phyloP scores from a whole-genome alignment of 2,329 filamentous ascomycete genomes.

The Ilyonectria robusta region DNA sequence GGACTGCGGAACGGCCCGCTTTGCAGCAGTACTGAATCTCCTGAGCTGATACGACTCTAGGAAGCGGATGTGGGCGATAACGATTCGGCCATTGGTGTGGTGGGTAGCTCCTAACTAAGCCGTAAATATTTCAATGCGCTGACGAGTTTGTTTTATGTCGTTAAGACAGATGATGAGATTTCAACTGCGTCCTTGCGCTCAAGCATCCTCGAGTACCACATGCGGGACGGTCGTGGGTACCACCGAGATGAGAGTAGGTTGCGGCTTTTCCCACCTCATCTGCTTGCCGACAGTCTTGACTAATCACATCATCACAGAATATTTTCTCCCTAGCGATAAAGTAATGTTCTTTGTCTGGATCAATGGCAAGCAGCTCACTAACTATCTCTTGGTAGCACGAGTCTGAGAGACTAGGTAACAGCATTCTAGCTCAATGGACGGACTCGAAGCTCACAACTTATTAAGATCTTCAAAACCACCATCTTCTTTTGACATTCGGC shows the following conservation, averaged over 20 bases:
- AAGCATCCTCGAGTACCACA: slow-evolving; percentile 34
- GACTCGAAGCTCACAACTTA: neutral
- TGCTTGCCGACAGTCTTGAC: accelerated
- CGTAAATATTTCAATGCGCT: neutral
- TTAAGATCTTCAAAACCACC: slow-evolving; percentile 33
- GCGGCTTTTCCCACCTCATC: accelerated
- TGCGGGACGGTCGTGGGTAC: slow-evolving; percentile 32
- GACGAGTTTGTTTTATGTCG: neutral
- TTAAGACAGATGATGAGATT: slow-evolving; percentile 29
- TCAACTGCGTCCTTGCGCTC: slow-evolving; percentile 36
- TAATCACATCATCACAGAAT: slow-evolving; percentile 5
- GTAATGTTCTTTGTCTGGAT: neutral
- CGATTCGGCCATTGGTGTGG: slow-evolving; percentile 27
- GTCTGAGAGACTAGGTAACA: slow-evolving; percentile 31
- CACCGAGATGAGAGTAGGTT: slow-evolving; percentile 26
- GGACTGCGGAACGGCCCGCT: slow-evolving; percentile 1
- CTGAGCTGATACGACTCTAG: neutral
- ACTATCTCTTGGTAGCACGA: slow-evolving; percentile 18
- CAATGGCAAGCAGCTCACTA: accelerated
- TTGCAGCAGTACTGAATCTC: neutral
- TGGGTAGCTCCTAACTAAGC: neutral
- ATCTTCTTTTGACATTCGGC: slow-evolving; percentile 29
- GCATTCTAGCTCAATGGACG: accelerated
- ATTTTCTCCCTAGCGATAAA: slow-evolving; percentile 35
- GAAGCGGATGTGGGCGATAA: slow-evolving; percentile 5